Conservation (phyloP, 768 basidiomycete species). For the Agaricus blazei region DNA sequence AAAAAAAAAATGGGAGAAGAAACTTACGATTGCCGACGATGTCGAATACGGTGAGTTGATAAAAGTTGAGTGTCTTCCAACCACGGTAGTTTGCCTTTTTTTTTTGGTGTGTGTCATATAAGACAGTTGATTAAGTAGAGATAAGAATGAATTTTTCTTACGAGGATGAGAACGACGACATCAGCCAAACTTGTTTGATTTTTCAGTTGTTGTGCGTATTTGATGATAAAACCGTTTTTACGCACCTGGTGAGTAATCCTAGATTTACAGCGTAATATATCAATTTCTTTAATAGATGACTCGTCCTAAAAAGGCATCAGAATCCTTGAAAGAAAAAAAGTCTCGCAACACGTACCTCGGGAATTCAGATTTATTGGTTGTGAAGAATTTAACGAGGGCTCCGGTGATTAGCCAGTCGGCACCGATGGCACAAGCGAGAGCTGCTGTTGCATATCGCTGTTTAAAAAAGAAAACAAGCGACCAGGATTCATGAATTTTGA, state of each 20-base stretch:
- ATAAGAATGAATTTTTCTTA: no score
- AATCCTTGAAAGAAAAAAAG: no score
- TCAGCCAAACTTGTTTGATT: background rate
- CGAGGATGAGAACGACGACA: constrained; percentile 3
- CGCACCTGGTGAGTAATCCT: constrained; percentile 4
- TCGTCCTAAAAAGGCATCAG: background rate
- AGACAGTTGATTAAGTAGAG: no score
- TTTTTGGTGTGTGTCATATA: no score
- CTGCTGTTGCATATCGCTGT: constrained; percentile 4
- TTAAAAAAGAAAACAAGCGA: background rate
- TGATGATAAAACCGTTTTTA: no score
- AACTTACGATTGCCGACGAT: constrained; percentile 6
- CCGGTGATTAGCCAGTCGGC: constrained; percentile 9
- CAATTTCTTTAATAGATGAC: constrained; percentile 1
- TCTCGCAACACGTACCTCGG: background rate
- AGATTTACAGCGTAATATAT: constrained; percentile 8
- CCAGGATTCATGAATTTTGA: no score
- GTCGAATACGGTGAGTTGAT: constrained; percentile 7
- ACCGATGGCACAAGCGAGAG: constrained; percentile 2
- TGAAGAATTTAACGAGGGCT: constrained; percentile 3
- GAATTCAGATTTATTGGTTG: background rate
- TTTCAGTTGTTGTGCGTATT: no score
- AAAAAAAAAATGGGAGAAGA: background rate
- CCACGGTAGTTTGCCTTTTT: background rate
- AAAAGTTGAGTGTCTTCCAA: constrained; percentile 6